Percentiles rank a stretch among this genome's conserved stretches.
These are phyloP conservation scores for Debaryomyces singareniensis DNA, from an alignment of 1,139 yeast species.

Conservation along the genomic window DNA sequence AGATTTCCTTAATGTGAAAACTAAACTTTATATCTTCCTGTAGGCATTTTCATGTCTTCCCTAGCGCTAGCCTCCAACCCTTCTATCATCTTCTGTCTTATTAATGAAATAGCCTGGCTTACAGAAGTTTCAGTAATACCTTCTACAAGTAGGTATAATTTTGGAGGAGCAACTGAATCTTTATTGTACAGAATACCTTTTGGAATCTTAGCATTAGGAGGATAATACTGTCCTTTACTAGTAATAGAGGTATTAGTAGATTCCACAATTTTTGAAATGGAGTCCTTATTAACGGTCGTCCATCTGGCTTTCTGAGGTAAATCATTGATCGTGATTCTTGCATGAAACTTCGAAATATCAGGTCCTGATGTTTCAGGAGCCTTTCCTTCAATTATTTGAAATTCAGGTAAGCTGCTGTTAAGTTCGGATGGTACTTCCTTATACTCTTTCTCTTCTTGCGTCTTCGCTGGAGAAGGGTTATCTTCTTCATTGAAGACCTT, in stretches of 20 bases:
- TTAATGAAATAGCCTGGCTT: conserved; percentile 55
- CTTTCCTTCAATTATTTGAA: conserved; percentile 46
- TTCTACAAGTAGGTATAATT: conserved; percentile 73
- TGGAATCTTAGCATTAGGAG: conserved; percentile 47
- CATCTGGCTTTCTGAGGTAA: conserved; percentile 81
- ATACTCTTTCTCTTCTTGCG: conserved; percentile 2
- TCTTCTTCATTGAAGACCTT: conserved; percentile 23
- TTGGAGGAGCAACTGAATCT: conserved; percentile 55
- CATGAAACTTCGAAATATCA: conserved; percentile 59
- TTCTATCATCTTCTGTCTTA: conserved; percentile 55
- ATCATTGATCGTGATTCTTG: conserved; percentile 76
- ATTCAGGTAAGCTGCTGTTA: conserved; percentile 30
- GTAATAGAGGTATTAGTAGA: conserved; percentile 76
- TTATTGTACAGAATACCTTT: conserved; percentile 16
- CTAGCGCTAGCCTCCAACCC: conserved; percentile 46
- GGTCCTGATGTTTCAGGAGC: conserved; percentile 60
- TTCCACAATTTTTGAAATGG: conserved; percentile 60
- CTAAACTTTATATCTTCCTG: conserved; percentile 36
- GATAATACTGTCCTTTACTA: conserved; percentile 72
- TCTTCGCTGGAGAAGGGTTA: not conserved
- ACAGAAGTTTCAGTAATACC: conserved; percentile 65
- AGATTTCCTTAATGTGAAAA: not conserved
- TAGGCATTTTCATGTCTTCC: conserved; percentile 31
- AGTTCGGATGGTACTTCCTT: conserved; percentile 3
- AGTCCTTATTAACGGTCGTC: conserved; percentile 70